Conservation (phyloP, 148 eudicot genomes). For the Vaccinium myrtillus region DNA sequence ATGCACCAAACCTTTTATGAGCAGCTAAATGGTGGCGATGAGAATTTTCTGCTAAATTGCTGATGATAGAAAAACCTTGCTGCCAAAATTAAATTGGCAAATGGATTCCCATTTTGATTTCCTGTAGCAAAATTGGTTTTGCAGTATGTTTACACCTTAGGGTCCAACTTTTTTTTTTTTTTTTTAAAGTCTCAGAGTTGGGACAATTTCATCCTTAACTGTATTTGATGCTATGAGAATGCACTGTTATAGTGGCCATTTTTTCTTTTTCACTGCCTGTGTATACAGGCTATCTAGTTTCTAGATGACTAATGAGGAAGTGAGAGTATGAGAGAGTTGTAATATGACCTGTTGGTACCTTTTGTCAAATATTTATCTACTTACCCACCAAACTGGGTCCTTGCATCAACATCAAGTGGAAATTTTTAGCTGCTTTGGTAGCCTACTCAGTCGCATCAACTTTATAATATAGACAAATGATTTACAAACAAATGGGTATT, state of each 20-base stretch:
- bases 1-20: neutral
- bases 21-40: neutral
- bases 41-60: neutral
- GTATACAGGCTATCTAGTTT: neutral
- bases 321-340: neutral
- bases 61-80: neutral
- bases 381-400: slow-evolving; percentile 7
- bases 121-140: neutral
- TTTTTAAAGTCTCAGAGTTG: neutral
- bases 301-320: neutral
- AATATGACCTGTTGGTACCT: neutral
- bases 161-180: neutral
- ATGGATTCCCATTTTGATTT: neutral
- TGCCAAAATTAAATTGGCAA: neutral
- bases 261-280: neutral
- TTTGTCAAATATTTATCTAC: slow-evolving; percentile 4
- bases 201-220: neutral
- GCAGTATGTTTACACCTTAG: neutral
- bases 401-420: neutral
- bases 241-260: neutral
- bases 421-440: neutral
- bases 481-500: neutral
- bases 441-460: neutral
- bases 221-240: neutral
- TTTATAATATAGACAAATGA: neutral